phyloP scores from a whole-genome alignment of 2,329 filamentous ascomycete genomes.

The Coniosporium tulheliwenetii region DNA sequence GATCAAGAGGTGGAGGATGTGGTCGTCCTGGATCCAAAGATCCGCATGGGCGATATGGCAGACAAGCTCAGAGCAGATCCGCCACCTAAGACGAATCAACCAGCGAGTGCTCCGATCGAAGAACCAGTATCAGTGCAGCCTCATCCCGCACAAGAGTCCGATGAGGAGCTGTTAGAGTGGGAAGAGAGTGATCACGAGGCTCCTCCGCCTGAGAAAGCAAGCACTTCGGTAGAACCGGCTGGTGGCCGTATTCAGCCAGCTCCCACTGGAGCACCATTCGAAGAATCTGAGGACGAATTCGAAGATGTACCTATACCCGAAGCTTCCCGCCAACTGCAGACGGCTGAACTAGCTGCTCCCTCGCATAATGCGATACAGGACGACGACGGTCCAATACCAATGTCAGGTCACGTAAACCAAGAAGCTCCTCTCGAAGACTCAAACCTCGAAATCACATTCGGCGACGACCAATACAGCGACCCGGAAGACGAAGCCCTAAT shows the following conservation, averaged over 20 bases:
- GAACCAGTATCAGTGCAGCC: conserved; percentile 5
- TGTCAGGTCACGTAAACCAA: conserved; percentile 16
- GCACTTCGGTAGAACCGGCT: conserved; percentile 1
- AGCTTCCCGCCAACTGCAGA: neutral
- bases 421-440: conserved; percentile 12
- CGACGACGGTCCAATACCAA: conserved; percentile 12
- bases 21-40: conserved; percentile 12
- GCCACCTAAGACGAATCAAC: conserved; percentile 10
- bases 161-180: conserved; percentile 32
- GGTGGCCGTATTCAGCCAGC: conserved; percentile 8
- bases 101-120: conserved; percentile 3
- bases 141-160: conserved; percentile 10
- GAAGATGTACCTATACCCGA: conserved; percentile 30
- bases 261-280: neutral
- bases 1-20: conserved; percentile 15
- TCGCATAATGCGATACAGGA: neutral
- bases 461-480: conserved; percentile 48
- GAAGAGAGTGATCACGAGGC: conserved; percentile 33
- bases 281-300: conserved; percentile 20
- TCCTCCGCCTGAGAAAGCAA: conserved; percentile 8
- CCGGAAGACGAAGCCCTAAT: conserved; percentile 86
- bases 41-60: conserved; percentile 27
- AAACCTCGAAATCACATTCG: conserved; percentile 8
- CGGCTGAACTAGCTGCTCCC: neutral
- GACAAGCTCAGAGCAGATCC: conserved; percentile 27